Evolutionary conservation across 2,329 filamentous ascomycete genomes (phyloP).

Genomic region (Alternaria triticimaculans): DNA sequence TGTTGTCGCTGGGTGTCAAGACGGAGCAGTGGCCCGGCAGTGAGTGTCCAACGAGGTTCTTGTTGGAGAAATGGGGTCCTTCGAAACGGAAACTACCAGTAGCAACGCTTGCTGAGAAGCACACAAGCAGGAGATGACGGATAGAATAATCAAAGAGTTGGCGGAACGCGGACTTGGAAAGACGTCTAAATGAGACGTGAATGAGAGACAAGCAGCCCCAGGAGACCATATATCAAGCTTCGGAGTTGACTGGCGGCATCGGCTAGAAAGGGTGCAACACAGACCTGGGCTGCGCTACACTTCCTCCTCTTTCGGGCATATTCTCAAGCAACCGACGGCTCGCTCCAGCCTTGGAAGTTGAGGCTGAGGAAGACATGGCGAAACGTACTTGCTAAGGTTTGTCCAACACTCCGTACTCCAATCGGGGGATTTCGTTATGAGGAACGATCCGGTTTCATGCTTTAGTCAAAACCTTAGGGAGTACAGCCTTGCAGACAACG

Average conservation of each 20-base stretch:
- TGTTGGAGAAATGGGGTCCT: neutral
- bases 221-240: neutral
- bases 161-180: neutral
- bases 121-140: neutral
- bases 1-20: neutral
- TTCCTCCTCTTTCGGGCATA: neutral
- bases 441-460: neutral
- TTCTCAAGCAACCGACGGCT: neutral
- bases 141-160: neutral
- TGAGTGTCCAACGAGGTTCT: neutral
- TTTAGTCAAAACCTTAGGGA: slow-evolving; percentile 3
- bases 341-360: neutral
- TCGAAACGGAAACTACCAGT: neutral
- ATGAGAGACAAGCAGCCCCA: neutral
- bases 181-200: neutral
- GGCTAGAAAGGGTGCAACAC: neutral
- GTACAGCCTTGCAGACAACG: slow-evolving; percentile 2
- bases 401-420: neutral
- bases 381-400: neutral
- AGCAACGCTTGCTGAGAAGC: neutral
- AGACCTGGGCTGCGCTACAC: neutral
- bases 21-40: neutral
- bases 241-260: neutral
- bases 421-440: neutral
- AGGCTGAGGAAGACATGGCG: neutral